Conservation (phyloP, 768 basidiomycete species). For the Pulveroboletus sp. region DNA sequence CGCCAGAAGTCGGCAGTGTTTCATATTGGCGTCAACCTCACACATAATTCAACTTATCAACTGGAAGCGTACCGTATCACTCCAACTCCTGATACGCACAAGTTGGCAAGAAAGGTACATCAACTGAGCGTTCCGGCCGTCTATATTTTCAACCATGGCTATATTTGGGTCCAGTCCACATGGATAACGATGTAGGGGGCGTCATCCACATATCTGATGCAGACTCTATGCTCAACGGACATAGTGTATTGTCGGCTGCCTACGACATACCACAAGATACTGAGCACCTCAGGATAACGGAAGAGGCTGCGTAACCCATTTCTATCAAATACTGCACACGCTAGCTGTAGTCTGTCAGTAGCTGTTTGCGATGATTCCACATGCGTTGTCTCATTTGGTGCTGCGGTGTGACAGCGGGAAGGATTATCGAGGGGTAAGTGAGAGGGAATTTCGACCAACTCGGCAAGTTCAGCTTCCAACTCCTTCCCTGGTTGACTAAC, state of each 20-base stretch:
- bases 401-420: not conserved
- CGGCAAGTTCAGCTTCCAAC: slow-evolving; percentile 2
- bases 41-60: too few relatives aligned
- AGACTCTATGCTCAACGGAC: not conserved
- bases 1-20: too few relatives aligned
- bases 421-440: not conserved
- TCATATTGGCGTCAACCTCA: too few relatives aligned
- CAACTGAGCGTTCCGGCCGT: slow-evolving; percentile 4
- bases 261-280: too few relatives aligned
- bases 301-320: not conserved
- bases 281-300: too few relatives aligned
- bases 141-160: slow-evolving; percentile 4
- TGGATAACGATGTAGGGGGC: not conserved
- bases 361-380: not conserved
- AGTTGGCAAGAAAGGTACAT: not conserved
- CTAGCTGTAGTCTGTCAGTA: not conserved
- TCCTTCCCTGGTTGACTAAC: not conserved
- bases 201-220: not conserved
- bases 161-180: slow-evolving; percentile 4
- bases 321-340: not conserved
- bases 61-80: not conserved
- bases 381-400: not conserved
- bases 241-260: not conserved
- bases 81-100: not conserved
- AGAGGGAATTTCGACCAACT: not conserved